Base-by-base conservation (phyloP, 2,329 filamentous ascomycete species). In the Sphaerulina vaccinii region DNA sequence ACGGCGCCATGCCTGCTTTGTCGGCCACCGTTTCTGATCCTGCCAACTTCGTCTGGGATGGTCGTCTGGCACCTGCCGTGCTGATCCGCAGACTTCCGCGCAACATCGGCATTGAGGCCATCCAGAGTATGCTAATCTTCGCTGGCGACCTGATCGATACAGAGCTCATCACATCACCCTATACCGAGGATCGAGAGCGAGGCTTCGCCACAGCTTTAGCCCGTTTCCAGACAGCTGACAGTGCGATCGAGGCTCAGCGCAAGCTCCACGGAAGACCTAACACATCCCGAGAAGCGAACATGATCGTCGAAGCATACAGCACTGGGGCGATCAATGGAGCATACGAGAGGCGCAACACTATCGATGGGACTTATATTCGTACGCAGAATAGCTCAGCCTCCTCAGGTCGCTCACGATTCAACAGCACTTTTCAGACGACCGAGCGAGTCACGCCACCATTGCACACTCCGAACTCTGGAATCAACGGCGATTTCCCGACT, bases 101-200 rank as follows among this genome's bases (percentile, higher is more conserved):
- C 53, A 82, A 77, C 64, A 84, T 78, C 37, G 80, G 76, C 62
- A 69, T 74, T 44, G 82, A 84, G 56, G 74, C 79, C 15, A 73
- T 86, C 50, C 76, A 79, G 58, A 82, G 79, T 65, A 83, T 86
- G 73, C 72, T 86, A 5, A 73, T 84, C n/a, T 85, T 86, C 60
- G 80, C 82, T 16, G 81, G 82, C 60, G 81, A 85, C 56, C 73
- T 85, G 42, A 70, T 83, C 42, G 79, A 83, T 56, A 78, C 77
- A 49, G 79, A 82, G 47, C 77, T 85, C 55, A 71, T 84, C 13
- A 69, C 73, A 4, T 73, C 74, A 43, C 77, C 79, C n/a, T 73
- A 74, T 54, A 71, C 76, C 13, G 80, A 84, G 44, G 81, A 85
- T 59, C 43, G 32, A n/a, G 18, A 18, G 5, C 70, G 73, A 42